These are phyloP conservation scores for Albifimbria verrucaria DNA, from an alignment of 2,329 filamentous ascomycete species.

Conservation along the genomic window DNA sequence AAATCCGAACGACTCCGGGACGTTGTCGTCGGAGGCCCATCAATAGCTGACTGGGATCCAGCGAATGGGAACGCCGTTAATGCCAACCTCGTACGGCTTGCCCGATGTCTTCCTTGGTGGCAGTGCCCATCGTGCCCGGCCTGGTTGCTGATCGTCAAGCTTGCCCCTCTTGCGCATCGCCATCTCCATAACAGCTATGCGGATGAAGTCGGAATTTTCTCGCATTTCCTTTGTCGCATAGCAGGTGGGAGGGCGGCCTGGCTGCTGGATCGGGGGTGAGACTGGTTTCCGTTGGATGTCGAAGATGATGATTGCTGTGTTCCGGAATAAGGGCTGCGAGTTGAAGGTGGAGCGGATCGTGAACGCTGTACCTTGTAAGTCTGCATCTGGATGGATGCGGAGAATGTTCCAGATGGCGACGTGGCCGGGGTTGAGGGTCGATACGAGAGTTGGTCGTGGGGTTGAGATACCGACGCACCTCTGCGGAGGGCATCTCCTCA, in stretches of 20 bases:
- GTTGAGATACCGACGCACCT: conserved; percentile 65
- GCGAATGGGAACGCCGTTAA: conserved; percentile 56
- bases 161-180: conserved; percentile 66
- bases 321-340: conserved; percentile 27
- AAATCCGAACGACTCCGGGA: background rate
- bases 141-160: conserved; percentile 62
- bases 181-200: conserved; percentile 70
- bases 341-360: conserved; percentile 31
- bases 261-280: conserved; percentile 18
- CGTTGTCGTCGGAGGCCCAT: background rate
- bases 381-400: conserved; percentile 69
- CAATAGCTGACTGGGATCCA: conserved; percentile 45
- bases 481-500: conserved; percentile 63
- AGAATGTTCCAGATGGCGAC: conserved; percentile 42
- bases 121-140: conserved; percentile 65
- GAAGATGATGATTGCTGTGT: conserved; percentile 26
- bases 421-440: conserved; percentile 24
- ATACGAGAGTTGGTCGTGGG: conserved; percentile 47
- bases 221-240: conserved; percentile 64
- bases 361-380: conserved; percentile 61
- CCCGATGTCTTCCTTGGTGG: conserved; percentile 56
- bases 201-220: conserved; percentile 68
- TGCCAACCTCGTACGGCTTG: conserved; percentile 53
- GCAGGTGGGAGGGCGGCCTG: conserved; percentile 37
- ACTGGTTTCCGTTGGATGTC: conserved; percentile 26